A percentile compares a stretch with the other conserved stretches of the same genome.
Evolutionary conservation across 208 protist genomes (phyloP).

Genomic region (Wallacemonas rigidus): DNA sequence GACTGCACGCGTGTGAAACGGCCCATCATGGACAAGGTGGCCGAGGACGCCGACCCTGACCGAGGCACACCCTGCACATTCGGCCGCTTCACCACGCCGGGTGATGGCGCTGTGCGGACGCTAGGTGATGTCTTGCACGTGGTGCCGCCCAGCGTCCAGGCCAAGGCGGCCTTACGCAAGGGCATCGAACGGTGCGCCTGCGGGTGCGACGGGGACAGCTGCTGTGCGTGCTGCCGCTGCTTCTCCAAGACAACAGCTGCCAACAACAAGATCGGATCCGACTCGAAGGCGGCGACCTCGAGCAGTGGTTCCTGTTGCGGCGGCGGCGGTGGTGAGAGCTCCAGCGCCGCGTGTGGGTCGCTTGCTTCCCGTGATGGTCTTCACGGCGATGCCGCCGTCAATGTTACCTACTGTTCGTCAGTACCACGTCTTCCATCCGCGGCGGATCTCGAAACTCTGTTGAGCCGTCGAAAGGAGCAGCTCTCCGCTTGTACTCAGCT

Average conservation of each 20-base stretch:
- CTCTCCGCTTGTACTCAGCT: background rate
- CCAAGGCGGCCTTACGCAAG: conserved; percentile 9
- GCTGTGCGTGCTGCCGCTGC: conserved; percentile 15
- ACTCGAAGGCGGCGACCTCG: background rate
- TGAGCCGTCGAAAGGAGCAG: background rate
- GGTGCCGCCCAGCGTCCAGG: conserved; percentile 16
- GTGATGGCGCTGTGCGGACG: conserved; percentile 36
- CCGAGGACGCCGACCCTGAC: conserved; percentile 52
- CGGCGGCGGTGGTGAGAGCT: background rate
- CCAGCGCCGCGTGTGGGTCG: no score
- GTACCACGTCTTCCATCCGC: no score
- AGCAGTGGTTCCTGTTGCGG: background rate
- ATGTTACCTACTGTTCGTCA: no score
- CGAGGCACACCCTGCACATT: conserved; percentile 44
- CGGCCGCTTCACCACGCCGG: conserved; percentile 16
- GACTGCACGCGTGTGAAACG: conserved; percentile 60
- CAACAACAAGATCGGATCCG: background rate
- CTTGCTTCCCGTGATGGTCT: no score
- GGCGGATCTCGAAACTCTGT: background rate
- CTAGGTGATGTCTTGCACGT: conserved; percentile 51
- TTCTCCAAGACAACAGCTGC: background rate
- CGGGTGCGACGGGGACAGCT: conserved; percentile 7
- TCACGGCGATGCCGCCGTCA: no score
- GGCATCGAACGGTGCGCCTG: conserved; percentile 10
- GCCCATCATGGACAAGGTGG: conserved; percentile 58